Conservation (phyloP, 208 protist genomes). For the Leishmania mexicana region DNA sequence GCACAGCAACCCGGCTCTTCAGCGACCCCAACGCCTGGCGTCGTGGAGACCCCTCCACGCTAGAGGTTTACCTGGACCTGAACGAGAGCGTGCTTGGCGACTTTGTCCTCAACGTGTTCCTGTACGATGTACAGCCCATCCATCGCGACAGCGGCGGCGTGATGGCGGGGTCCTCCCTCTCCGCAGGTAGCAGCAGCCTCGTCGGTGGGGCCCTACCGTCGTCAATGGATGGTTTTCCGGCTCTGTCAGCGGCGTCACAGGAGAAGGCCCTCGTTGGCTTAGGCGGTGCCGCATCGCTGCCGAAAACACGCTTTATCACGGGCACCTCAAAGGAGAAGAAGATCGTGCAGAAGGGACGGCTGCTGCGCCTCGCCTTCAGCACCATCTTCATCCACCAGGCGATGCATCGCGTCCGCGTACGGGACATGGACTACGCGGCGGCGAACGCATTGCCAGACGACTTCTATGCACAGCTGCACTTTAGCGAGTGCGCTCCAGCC, state of each 20-base stretch:
- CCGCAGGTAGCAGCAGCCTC: background rate
- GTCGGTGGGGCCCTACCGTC: background rate
- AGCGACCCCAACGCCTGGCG: slow-evolving; percentile 63
- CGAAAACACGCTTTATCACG: slow-evolving; percentile 15
- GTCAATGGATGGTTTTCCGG: background rate
- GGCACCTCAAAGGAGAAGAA: slow-evolving; percentile 20
- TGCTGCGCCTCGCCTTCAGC: slow-evolving; percentile 79
- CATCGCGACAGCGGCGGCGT: background rate
- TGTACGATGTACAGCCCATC: slow-evolving; percentile 39
- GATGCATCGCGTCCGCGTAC: slow-evolving; percentile 55
- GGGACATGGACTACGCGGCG: slow-evolving; percentile 75
- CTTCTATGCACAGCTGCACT: slow-evolving; percentile 77
- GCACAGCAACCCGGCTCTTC: slow-evolving; percentile 37
- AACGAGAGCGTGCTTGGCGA: slow-evolving; percentile 72
- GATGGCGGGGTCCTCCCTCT: background rate
- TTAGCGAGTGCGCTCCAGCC: slow-evolving; percentile 33
- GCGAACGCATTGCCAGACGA: slow-evolving; percentile 53
- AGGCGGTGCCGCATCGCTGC: slow-evolving; percentile 1
- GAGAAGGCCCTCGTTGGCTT: background rate
- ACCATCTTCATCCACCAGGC: slow-evolving; percentile 76
- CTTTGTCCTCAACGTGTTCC: slow-evolving; percentile 63
- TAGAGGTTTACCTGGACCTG: slow-evolving; percentile 54
- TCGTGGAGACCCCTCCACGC: slow-evolving; percentile 29
- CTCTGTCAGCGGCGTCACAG: slow-evolving; percentile 1
- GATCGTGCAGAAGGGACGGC: slow-evolving; percentile 33